Base-by-base conservation (phyloP, 805 yeast genomes). In the Kurtzmaniella fragi region DNA sequence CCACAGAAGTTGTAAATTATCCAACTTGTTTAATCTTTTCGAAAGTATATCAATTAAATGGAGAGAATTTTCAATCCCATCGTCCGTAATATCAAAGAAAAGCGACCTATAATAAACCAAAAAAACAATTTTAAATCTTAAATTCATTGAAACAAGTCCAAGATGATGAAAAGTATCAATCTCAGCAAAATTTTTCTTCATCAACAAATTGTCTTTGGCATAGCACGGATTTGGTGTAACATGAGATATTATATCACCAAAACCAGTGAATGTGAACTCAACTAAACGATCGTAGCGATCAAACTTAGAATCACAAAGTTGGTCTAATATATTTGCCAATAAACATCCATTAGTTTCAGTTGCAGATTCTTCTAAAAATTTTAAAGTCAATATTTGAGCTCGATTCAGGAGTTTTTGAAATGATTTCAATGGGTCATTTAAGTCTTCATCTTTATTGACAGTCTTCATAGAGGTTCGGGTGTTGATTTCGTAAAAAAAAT, bases 211-310 rank as follows among this genome's bases (percentile, higher is more conserved):
- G 33, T 65, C 71, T 17, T 61, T 42, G 8, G 42, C 39, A 37
- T 52, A 63, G 34, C 57, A 56, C 0, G 62, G 49, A n/a, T 34
- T 31, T 0, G 62, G 59, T n/a, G 36, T 33, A 17, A 42, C 25
- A 20, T 20, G 25, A 5, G 25, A 20, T 20, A 20, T 8, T 20
- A 8, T 20, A 5, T 20, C 25, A 8, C 25, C 25, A 5, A 64
- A 43, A 1, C 71, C 71, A 28, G 53, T 52, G 37, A 66, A 58
- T 0, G 50, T 37, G 31, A 36, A 53, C 33, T 59, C 65, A 8
- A 54, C 54, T 7, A 53, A 48, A 8, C 64, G 42, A 36, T 65
- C 70, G 39, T 52, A 54, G 62, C 62, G 56, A 41, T 56, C 53
- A 4, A 27, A 32, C 15, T 44, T 44, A 10, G 41, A 44, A 5